These are phyloP conservation scores for Tylopilus vinaceipallidus DNA, from an alignment of 768 basidiomycete species.

Conservation along the genomic window DNA sequence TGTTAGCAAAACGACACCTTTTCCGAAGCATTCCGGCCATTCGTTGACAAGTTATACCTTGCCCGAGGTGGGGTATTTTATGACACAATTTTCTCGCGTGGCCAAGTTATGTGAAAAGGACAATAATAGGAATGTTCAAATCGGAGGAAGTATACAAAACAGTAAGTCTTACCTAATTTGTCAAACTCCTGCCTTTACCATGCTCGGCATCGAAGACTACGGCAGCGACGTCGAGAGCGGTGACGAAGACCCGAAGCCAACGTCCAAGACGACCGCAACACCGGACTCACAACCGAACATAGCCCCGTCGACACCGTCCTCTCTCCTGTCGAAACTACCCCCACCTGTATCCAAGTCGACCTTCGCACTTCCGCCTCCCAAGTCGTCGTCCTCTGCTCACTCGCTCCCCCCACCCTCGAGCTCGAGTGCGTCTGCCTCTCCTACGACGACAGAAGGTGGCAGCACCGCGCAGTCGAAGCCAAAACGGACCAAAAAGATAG, in stretches of 20 bases:
- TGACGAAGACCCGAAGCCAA: constrained; percentile 32
- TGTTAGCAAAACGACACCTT: no score
- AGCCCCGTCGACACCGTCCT: not conserved
- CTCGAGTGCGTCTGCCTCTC: constrained; percentile 6
- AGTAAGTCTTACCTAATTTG: not conserved
- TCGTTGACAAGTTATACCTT: no score
- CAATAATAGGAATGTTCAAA: no score
- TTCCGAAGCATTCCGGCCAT: no score
- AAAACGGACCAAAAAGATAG: constrained; percentile 44
- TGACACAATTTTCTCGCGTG: no score
- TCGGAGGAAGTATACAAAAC: no score
- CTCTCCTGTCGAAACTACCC: constrained; percentile 21
- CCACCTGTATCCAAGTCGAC: constrained; percentile 31
- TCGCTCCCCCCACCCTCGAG: constrained; percentile 28
- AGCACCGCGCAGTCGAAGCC: constrained; percentile 27
- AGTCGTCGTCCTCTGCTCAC: constrained; percentile 23
- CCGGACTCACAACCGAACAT: not conserved
- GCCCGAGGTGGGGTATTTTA: no score
- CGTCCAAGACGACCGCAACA: constrained; percentile 6
- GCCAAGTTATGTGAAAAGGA: no score
- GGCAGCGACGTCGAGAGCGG: constrained; percentile 70
- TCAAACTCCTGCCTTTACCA: constrained; percentile 23
- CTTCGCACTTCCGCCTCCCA: constrained; percentile 38
- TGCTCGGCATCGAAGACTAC: constrained; percentile 78
- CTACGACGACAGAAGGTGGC: no score